These are phyloP conservation scores for Penicillium lividum DNA, from an alignment of 495 filamentous ascomycete species.

Conservation along the genomic window DNA sequence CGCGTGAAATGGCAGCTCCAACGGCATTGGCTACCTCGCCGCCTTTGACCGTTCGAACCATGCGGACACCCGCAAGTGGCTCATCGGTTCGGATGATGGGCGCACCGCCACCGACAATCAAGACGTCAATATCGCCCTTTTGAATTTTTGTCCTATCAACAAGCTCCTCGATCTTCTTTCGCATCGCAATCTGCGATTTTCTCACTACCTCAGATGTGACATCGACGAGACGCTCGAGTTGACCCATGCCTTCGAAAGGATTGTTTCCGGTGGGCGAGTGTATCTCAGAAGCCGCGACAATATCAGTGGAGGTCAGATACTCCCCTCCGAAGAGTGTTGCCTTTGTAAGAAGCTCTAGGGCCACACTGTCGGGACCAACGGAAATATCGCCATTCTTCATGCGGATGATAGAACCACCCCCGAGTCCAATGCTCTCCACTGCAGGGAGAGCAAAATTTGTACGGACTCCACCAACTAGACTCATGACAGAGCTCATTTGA, in stretches of 20 bases:
- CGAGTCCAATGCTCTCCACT: conserved; percentile 54
- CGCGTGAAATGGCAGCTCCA: conserved; percentile 52
- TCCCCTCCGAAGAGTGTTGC: conserved; percentile 53
- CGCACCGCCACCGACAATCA: conserved; percentile 33
- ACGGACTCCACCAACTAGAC: conserved; percentile 45
- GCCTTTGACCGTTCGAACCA: conserved; percentile 18
- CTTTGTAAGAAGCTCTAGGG: conserved; percentile 50
- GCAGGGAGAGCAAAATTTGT: conserved; percentile 55
- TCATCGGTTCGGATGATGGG: conserved; percentile 22
- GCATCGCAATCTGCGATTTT: conserved; percentile 15
- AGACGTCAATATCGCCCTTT: conserved; percentile 33
- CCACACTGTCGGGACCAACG: conserved; percentile 59
- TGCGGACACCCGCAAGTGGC: conserved; percentile 21
- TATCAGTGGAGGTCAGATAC: conserved; percentile 52
- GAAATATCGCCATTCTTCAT: conserved; percentile 31
- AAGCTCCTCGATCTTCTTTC: conserved; percentile 22
- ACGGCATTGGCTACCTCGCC: conserved; percentile 57
- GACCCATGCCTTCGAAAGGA: conserved; percentile 17
- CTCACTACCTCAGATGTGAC: conserved; percentile 15
- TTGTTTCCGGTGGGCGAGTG: conserved; percentile 20
- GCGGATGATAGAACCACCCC: conserved; percentile 54
- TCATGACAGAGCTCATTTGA: conserved; percentile 41
- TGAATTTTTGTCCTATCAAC: conserved; percentile 31
- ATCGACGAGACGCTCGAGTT: conserved; percentile 8
- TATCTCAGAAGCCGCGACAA: conserved; percentile 38